phyloP scores from a whole-genome alignment of 371 early-diverging fungal species.

The Lichtheimia hyalospora region DNA sequence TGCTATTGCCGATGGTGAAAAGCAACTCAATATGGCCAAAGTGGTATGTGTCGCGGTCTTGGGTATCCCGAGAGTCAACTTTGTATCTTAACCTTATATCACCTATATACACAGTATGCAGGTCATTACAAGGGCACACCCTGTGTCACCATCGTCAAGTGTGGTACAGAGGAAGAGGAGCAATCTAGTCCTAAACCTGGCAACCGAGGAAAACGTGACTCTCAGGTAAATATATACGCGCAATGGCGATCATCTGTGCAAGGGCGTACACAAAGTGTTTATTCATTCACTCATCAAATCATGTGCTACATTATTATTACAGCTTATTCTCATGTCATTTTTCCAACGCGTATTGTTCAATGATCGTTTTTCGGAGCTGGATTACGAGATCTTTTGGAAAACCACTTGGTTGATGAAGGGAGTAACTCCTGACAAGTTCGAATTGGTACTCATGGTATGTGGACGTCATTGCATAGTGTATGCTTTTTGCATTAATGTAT shows the following conservation, averaged over 20 bases:
- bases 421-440: constrained; percentile 89
- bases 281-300: background rate
- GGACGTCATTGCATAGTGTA: background rate
- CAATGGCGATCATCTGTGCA: no score
- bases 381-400: constrained; percentile 94
- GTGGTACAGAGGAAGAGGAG: constrained; percentile 76
- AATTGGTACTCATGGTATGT: constrained; percentile 89
- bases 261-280: no score
- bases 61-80: constrained; percentile 24
- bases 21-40: constrained; percentile 92
- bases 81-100: constrained; percentile 69
- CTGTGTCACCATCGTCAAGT: constrained; percentile 88
- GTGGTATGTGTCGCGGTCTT: constrained; percentile 46
- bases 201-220: constrained; percentile 99
- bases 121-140: constrained; percentile 90
- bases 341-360: constrained; percentile 90
- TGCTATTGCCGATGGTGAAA: constrained; percentile 89
- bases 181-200: constrained; percentile 69
- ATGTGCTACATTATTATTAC: constrained; percentile 3
- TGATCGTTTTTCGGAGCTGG: constrained; percentile 93
- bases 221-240: constrained; percentile 67
- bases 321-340: constrained; percentile 92
- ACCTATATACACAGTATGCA: constrained; percentile 69
- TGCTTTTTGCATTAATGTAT: background rate
- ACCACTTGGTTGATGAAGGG: constrained; percentile 78